These are phyloP conservation scores for Magnaporthiopsis incrustans DNA, from an alignment of 2,329 filamentous ascomycete genomes.

Conservation along the genomic window DNA sequence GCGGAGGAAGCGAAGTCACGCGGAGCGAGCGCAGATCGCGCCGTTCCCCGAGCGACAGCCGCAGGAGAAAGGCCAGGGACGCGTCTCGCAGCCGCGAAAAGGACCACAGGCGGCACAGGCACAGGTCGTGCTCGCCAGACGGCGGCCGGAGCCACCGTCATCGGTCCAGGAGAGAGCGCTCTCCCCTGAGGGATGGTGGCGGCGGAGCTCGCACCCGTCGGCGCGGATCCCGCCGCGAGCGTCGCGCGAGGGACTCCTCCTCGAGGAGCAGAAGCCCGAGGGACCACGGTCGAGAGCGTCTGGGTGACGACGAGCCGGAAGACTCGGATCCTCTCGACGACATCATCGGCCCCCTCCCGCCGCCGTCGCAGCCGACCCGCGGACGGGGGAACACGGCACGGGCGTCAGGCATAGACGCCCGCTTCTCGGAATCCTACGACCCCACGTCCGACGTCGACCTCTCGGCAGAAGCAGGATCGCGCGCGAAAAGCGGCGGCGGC, in stretches of 20 bases:
- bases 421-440: constrained; percentile 63
- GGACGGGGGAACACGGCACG: constrained; percentile 61
- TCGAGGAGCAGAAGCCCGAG: constrained; percentile 8
- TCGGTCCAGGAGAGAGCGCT: neutral
- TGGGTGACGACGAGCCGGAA: constrained; percentile 12
- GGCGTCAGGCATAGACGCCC: constrained; percentile 64
- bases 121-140: constrained; percentile 8
- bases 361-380: constrained; percentile 44
- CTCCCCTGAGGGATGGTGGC: neutral
- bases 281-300: constrained; percentile 8
- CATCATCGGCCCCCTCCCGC: constrained; percentile 68
- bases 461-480: neutral
- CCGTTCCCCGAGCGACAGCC: too few species aligned
- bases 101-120: constrained; percentile 11
- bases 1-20: neutral
- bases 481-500: constrained; percentile 31
- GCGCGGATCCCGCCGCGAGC: neutral
- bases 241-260: too few species aligned
- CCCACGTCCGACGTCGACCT: constrained; percentile 42
- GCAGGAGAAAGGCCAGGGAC: neutral
- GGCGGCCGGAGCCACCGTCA: neutral
- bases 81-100: constrained; percentile 7
- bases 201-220: neutral
- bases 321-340: constrained; percentile 68
- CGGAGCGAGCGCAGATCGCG: neutral